Percentiles rank a stretch among this genome's conserved stretches.
These are phyloP conservation scores for Solanum corneliomulleri DNA, from an alignment of 257 asterid species.

Conservation along the genomic window DNA sequence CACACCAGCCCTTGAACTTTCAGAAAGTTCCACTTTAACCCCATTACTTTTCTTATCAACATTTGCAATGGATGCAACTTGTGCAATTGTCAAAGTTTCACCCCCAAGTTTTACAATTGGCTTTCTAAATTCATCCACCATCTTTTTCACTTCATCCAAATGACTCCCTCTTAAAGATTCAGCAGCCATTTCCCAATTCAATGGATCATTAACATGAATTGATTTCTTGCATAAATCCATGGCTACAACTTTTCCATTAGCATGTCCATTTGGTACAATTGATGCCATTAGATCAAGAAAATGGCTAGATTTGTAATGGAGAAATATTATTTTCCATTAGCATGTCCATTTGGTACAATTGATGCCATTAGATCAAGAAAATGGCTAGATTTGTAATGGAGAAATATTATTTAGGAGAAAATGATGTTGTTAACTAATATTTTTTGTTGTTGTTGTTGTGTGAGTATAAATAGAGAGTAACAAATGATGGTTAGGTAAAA, in stretches of 20 bases:
- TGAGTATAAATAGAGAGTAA: neutral
- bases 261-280: no score
- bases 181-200: neutral
- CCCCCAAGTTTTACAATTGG: neutral
- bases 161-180: neutral
- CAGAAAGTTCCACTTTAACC: neutral
- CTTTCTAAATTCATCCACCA: neutral
- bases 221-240: neutral
- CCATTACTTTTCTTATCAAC: neutral
- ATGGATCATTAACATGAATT: neutral
- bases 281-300: no score
- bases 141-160: neutral
- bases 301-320: no score
- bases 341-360: no score
- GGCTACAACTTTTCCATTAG: neutral
- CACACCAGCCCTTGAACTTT: neutral
- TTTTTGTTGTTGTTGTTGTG: no score
- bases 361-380: no score
- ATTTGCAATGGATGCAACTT: neutral
- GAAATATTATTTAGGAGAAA: neutral
- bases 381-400: no score
- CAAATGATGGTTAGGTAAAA: no score
- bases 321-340: no score
- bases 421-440: neutral
- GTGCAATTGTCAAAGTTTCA: neutral